Evolutionary conservation across 257 asterid species (phyloP).

Genomic region (Paulownia fortunei): DNA sequence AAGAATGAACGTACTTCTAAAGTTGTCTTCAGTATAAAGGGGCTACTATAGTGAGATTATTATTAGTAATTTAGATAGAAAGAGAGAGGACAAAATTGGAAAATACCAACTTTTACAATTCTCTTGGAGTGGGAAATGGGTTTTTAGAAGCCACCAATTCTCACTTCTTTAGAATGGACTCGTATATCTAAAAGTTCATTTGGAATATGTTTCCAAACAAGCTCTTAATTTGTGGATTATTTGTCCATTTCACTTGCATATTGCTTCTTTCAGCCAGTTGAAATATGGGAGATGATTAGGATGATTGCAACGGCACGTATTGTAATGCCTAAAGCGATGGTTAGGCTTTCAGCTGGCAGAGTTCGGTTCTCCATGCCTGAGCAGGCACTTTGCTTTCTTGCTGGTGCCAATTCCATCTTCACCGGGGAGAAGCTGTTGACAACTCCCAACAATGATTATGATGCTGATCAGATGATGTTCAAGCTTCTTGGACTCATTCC

Average conservation of each 20-base stretch:
- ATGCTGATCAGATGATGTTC: slow-evolving; percentile 89
- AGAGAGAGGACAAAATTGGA: too few species aligned
- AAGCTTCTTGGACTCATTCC: slow-evolving; percentile 93
- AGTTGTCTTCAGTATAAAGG: too few species aligned
- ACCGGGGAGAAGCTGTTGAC: slow-evolving; percentile 97
- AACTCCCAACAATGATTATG: slow-evolving; percentile 92
- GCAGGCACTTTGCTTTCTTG: slow-evolving; percentile 96
- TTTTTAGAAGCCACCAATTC: too few species aligned
- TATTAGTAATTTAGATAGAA: too few species aligned
- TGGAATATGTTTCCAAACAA: too few species aligned
- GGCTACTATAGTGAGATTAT: too few species aligned
- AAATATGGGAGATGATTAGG: slow-evolving; percentile 99
- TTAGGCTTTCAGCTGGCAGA: slow-evolving; percentile 99
- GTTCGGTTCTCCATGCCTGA: slow-evolving; percentile 92
- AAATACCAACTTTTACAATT: too few species aligned
- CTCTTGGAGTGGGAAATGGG: too few species aligned
- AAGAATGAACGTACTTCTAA: too few species aligned
- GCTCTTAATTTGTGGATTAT: not conserved
- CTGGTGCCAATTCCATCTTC: slow-evolving; percentile 97
- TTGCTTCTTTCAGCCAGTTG: slow-evolving; percentile 87
- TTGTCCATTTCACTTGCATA: slow-evolving; percentile 17
- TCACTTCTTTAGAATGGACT: too few species aligned
- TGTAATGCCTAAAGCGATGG: slow-evolving; percentile 96
- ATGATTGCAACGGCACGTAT: slow-evolving; percentile 98
- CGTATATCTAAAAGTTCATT: too few species aligned